Percentiles rank a stretch among this genome's conserved stretches.
These are phyloP conservation scores for Talaromyces nanjingensis DNA, from an alignment of 495 filamentous ascomycete genomes.

Conservation along the genomic window DNA sequence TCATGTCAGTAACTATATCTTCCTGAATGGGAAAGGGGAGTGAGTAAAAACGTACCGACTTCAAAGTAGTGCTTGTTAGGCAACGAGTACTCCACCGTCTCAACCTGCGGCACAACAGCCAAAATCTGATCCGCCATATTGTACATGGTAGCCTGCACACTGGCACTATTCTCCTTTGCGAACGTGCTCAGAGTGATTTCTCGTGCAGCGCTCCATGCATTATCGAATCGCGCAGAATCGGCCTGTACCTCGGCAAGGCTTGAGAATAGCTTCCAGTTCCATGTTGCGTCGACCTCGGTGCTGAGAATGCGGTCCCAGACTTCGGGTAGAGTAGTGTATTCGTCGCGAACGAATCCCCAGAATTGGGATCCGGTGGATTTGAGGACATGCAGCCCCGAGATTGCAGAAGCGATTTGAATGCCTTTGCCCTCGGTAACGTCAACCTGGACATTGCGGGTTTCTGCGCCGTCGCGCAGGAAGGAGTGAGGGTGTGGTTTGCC, in stretches of 20 bases:
- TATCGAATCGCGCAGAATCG: constrained; percentile 61
- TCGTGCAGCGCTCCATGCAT: constrained; percentile 67
- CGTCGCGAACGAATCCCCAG: constrained; percentile 86
- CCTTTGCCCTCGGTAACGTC: constrained; percentile 50
- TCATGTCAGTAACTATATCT: constrained; percentile 6
- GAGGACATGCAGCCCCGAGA: constrained; percentile 75
- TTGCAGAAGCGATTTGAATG: constrained; percentile 64
- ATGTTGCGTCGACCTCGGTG: constrained; percentile 80
- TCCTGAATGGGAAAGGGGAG: not conserved
- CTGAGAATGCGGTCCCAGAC: constrained; percentile 91
- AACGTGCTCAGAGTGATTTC: constrained; percentile 85
- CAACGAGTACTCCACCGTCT: constrained; percentile 71
- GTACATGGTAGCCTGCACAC: constrained; percentile 97
- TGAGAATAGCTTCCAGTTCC: constrained; percentile 73
- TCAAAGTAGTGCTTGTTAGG: constrained; percentile 99
- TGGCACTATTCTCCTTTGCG: constrained; percentile 83
- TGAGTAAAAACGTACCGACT: constrained; percentile 58
- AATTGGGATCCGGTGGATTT: constrained; percentile 98
- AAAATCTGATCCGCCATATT: constrained; percentile 93
- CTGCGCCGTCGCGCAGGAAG: constrained; percentile 82
- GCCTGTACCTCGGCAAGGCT: constrained; percentile 60
- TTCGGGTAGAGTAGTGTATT: constrained; percentile 85
- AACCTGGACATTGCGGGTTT: constrained; percentile 59
- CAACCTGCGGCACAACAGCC: constrained; percentile 60
- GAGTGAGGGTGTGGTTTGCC: constrained; percentile 94